Evolutionary conservation across 306 rosid species (phyloP), one percentile per base, ranked within the genome.

Genomic region (Cucumis cinereus): DNA sequence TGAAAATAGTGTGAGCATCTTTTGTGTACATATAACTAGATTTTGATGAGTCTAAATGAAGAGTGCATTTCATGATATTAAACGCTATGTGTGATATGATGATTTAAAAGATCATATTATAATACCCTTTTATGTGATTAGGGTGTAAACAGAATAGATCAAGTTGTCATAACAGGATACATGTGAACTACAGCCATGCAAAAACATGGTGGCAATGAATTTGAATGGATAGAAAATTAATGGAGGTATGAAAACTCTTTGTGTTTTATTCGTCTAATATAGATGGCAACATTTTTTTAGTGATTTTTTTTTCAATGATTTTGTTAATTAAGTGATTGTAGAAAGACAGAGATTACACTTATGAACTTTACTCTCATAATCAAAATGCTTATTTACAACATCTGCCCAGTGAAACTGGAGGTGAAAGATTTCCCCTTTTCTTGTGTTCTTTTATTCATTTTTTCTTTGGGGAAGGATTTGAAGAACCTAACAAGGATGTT

Each of bases 301-400:
- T 58, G n/a, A 38, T 30, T 30, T 30, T 30, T 30, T 30, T 16
- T 33, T 33, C 40, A 33, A 62, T 6, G 43, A 62, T 14, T 30
- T 63, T 63, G 71, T 33, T 36, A 63, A 63, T 19, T 17, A 22
- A 62, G 22, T 60, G 41, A 16, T 28, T 14, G 41, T 14, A 63
- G 43, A 62, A 63, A 19, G 16, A 63, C 45, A 41, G 22, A 40
- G 28, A 20, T 67, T 67, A 20, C 54, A 38, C 35, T 40, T 40
- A 20, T 20, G 54, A 20, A 63, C 71, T 35, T 36, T 36, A 63
- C 47, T 43, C 47, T 67, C 54, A 22, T 67, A 40, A 67, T 67
- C 73, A 67, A 67, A 67, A 40, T 72, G 24, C 28, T 72, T 72
- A 76, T 57, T 83, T 40, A 49, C 74, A 77, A 49, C 76, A 72